Evolutionary conservation across 192 early-diverging fungal species (phyloP).

Genomic region (Dissophora ornata): DNA sequence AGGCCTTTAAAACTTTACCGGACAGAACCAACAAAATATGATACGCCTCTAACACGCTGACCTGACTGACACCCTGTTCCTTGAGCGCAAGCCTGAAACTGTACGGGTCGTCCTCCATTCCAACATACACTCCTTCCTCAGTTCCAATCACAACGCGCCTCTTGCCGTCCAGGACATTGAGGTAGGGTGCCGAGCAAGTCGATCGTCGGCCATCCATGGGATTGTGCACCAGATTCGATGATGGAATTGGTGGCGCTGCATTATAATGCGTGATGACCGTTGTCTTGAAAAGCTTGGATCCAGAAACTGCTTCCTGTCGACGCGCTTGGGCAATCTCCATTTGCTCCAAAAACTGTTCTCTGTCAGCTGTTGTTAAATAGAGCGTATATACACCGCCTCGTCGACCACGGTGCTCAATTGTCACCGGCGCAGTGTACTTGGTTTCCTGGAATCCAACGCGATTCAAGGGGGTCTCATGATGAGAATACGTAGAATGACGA

Average conservation of each 20-base stretch:
- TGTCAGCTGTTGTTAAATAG: constrained; percentile 30
- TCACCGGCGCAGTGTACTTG: constrained; percentile 34
- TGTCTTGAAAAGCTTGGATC: constrained; percentile 41
- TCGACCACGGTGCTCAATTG: constrained; percentile 45
- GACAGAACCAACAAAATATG: constrained; percentile 85
- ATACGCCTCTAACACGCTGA: constrained; percentile 85
- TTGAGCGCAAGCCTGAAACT: constrained; percentile 41
- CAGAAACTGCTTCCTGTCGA: constrained; percentile 48
- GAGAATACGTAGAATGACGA: constrained; percentile 34
- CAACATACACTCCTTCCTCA: constrained; percentile 86
- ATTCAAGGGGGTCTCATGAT: not conserved
- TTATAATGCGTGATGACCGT: constrained; percentile 34
- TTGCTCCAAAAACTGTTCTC: constrained; percentile 40
- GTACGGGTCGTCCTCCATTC: constrained; percentile 61
- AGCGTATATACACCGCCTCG: constrained; percentile 34
- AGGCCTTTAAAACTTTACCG: constrained; percentile 46
- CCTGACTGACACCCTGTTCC: constrained; percentile 80
- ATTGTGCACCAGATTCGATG: constrained; percentile 36
- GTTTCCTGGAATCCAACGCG: constrained; percentile 52
- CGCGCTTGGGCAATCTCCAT: constrained; percentile 48
- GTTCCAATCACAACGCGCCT: constrained; percentile 83
- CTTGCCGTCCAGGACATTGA: constrained; percentile 66
- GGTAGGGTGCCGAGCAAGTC: constrained; percentile 46
- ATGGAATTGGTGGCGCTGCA: constrained; percentile 40
- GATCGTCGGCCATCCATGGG: constrained; percentile 36